Percentiles rank a stretch among this genome's conserved stretches.
phyloP scores from a whole-genome alignment of 768 basidiomycete species.

The Hypsizygus marmoreus region DNA sequence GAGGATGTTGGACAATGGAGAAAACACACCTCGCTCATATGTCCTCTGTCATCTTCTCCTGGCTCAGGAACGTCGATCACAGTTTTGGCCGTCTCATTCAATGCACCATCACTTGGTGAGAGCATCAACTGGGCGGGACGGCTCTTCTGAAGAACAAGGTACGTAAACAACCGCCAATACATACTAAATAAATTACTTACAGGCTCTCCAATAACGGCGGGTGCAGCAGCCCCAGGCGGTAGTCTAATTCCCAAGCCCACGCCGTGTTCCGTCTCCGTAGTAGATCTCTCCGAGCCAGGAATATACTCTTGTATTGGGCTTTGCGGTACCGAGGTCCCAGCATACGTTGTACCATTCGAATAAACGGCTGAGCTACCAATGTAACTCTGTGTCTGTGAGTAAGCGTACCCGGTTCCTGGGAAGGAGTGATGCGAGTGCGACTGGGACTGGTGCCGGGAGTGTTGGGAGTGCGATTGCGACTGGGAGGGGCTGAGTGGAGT shows the following conservation, averaged over 20 bases:
- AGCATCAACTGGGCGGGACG: constrained; percentile 54
- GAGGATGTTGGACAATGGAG: not conserved
- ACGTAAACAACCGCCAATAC: not conserved
- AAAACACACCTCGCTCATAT: constrained; percentile 67
- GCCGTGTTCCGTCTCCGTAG: not conserved
- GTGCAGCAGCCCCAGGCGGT: constrained; percentile 16
- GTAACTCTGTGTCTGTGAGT: constrained; percentile 43
- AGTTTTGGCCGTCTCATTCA: constrained; percentile 46
- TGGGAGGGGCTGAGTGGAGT: constrained; percentile 26
- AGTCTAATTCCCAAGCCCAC: constrained; percentile 19
- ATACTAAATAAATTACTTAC: constrained; percentile 17
- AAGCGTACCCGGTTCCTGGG: constrained; percentile 34
- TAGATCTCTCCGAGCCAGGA: not conserved
- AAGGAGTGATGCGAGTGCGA: constrained; percentile 48
- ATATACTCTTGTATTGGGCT: constrained; percentile 11
- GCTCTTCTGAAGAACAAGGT: constrained; percentile 31
- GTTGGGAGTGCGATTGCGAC: constrained; percentile 33
- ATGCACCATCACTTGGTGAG: constrained; percentile 64
- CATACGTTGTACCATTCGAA: constrained; percentile 5
- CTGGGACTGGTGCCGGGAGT: constrained; percentile 45
- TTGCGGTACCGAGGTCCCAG: constrained; percentile 21
- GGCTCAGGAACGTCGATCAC: constrained; percentile 32
- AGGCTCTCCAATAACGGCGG: constrained; percentile 21
- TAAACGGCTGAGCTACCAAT: constrained; percentile 39
- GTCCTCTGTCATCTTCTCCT: constrained; percentile 54